Base-by-base conservation (phyloP, 257 asterid species). In the Ehretia macrophylla region DNA sequence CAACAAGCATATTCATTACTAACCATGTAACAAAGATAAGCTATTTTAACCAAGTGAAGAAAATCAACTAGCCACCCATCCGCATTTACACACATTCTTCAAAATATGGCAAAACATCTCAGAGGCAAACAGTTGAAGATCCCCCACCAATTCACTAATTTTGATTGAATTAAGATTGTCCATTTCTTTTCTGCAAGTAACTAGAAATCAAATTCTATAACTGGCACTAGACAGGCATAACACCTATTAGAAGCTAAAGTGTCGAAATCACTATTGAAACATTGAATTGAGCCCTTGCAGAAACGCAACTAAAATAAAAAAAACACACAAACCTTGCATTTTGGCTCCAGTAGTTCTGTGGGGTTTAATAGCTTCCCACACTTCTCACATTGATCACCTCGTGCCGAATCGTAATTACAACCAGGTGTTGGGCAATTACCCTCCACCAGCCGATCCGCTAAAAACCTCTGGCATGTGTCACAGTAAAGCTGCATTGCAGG, bases 321-420 rank as follows among this genome's bases (percentile, higher is more conserved):
- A 16, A 32, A 20, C 0, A 13, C 23, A 37, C 72, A 16, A 27
- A 85, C 98, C 96, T 90, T 90, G 96, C 98, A 90, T 70, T 71
- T 90, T 44, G 98, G 98, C 10, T 87, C 80, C 65, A 82, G 32
- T 17, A 90, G 78, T 70, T 90, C 98, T n/a, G 94, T 83, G 64
- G 98, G 96, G 75, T 90, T 85, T 60, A 90, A 73, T 61, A 90
- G 91, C 79, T 90, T 85, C 68, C 85, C 84, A 50, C 97, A 90
- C 62, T 78, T 85, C 63, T 87, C 97, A 62, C 97, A 90, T 72
- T 90, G 97, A 77, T 90, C 97, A 32, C 97, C 97, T 62, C 97
- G 83, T 17, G 97, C 97, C 57, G 97, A 83, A 66, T 79, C 95
- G 64, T 87, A 85, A 69, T 75, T 74, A 75, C 96, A 90, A 63